Evolutionary conservation across 371 early-diverging fungal species (phyloP).

Genomic region (Amoeboaphelidium occidentale): DNA sequence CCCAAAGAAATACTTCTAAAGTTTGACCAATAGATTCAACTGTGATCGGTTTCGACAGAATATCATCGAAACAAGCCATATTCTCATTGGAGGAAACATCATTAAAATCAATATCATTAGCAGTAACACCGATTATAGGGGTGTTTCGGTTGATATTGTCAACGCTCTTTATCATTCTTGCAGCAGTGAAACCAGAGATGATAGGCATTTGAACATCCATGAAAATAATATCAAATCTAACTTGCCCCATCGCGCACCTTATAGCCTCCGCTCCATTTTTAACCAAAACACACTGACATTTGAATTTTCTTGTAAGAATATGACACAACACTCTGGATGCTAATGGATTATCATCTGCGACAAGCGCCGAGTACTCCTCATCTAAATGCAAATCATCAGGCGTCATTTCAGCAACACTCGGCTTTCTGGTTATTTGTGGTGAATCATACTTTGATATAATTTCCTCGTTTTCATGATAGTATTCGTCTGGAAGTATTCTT

Average conservation of each 20-base stretch:
- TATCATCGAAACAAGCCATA: not conserved
- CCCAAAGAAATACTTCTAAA: no score
- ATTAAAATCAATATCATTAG: slow-evolving; percentile 20
- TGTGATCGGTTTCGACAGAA: not conserved
- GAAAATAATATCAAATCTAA: slow-evolving; percentile 69
- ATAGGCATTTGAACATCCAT: slow-evolving; percentile 84
- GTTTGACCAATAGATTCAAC: not conserved
- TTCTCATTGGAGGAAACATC: not conserved
- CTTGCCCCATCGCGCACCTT: slow-evolving; percentile 57
- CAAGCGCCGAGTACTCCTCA: no score
- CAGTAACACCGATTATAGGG: slow-evolving; percentile 43
- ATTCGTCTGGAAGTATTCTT: no score
- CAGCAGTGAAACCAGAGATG: slow-evolving; percentile 65
- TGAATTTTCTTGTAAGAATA: slow-evolving; percentile 30
- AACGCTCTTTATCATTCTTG: slow-evolving; percentile 80
- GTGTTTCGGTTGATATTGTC: slow-evolving; percentile 46
- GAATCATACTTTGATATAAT: no score
- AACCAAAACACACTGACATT: slow-evolving; percentile 50
- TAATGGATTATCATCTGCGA: slow-evolving; percentile 77
- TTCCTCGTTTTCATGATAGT: no score
- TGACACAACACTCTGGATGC: slow-evolving; percentile 64
- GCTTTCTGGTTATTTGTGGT: no score
- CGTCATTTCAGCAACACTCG: no score
- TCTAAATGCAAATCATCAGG: no score
- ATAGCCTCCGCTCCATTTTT: slow-evolving; percentile 75